phyloP scores from a whole-genome alignment of 2,329 filamentous ascomycete species.

The Alternaria angustiovoidea region DNA sequence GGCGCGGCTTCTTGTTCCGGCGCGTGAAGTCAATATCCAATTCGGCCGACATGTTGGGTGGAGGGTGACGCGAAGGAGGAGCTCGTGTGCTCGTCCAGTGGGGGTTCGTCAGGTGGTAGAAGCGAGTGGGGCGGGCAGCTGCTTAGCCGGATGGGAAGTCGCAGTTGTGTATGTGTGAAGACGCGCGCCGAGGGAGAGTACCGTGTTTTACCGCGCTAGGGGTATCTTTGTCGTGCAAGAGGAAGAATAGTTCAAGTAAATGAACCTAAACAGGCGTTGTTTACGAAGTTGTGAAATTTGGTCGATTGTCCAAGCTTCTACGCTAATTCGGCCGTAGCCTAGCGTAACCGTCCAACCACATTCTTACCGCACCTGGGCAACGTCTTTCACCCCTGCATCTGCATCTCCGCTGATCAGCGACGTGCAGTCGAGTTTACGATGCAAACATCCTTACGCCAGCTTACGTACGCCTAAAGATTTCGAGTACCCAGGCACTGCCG shows the following conservation, averaged over 20 bases:
- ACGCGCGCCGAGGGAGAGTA: conserved; percentile 1
- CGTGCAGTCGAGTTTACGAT: conserved; percentile 1
- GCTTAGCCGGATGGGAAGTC: conserved; percentile 4
- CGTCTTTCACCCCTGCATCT: conserved; percentile 17
- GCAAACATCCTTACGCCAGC: conserved; percentile 1
- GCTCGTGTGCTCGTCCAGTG: conserved; percentile 45
- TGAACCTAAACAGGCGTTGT: conserved; percentile 35
- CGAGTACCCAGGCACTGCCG: not conserved
- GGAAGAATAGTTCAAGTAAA: conserved; percentile 24
- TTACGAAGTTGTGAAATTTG: conserved; percentile 40
- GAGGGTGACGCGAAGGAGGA: conserved; percentile 9
- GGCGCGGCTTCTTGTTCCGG: conserved; percentile 85
- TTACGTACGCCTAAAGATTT: not conserved
- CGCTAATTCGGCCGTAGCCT: conserved; percentile 19
- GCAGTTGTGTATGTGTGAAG: conserved; percentile 4
- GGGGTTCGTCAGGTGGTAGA: conserved; percentile 26
- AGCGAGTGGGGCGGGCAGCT: conserved; percentile 27
- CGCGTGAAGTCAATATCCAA: conserved; percentile 80
- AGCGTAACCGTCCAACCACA: conserved; percentile 22
- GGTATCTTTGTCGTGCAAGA: conserved; percentile 13
- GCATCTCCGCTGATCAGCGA: conserved; percentile 20
- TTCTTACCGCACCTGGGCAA: conserved; percentile 12
- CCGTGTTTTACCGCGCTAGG: not conserved
- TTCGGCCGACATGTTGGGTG: conserved; percentile 39
- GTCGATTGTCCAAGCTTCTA: conserved; percentile 18